Evolutionary conservation across 306 rosid species (phyloP), one percentile per base, ranked within the genome.

Genomic region (Senna tora): DNA sequence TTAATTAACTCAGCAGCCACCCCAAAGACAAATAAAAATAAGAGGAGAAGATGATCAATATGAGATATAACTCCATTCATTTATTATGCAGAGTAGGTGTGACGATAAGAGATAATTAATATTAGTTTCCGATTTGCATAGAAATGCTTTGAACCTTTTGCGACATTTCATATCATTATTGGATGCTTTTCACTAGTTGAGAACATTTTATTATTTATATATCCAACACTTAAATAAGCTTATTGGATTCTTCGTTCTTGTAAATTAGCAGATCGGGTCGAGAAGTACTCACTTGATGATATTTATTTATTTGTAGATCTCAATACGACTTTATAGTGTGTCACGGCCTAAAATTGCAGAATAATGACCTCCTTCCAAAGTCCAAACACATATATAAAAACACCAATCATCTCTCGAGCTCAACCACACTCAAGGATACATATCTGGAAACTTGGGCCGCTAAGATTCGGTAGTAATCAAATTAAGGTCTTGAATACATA

Each of bases 141-240:
- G 47, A 49, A 43, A 10, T 52, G 33, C 53, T 75, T 52, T 21
- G 63, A 33, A 65, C 59, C 22, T 49, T 59, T 62, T 15, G 64
- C 4, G 45, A 60, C 61, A 57, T 12, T 20, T 5, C 67, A 43
- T 53, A 54, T 51, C 32, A 53, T 43, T 4, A 7, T 22, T 16
- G 14, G n/a, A 16, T 36, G 39, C 36, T 3, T 14, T 1, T 47
- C 16, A 43, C 16, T 61, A 16, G 43, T 17, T 61, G 47, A 36
- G 32, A 34, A 12, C 22, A 59, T n/a, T n/a, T 34, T n/a, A 33
- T 59, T 59, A 59, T 3, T 57, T 15, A n/a, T n/a, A n/a, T n/a
- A 7, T 30, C 33, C 3, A 56, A 14, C 39, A 25, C 62, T 14
- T 25, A 14, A 7, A 57, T 30, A 9, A 6, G 43, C 4, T 32